Evolutionary conservation across 495 filamentous ascomycete species (phyloP).

Genomic region (Aspergillus bridgeri): DNA sequence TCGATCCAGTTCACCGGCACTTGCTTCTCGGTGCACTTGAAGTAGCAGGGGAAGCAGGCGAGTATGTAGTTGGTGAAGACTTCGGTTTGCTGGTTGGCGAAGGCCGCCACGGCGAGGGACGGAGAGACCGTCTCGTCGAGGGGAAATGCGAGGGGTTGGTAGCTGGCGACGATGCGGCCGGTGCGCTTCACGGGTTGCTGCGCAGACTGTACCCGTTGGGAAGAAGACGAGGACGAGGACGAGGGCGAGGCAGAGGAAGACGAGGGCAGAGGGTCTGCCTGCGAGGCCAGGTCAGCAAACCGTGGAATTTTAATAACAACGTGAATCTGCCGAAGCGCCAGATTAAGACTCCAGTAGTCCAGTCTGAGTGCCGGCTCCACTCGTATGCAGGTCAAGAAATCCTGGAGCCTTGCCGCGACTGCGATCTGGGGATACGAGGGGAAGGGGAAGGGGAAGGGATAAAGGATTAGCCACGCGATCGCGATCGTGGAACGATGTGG

Average conservation of each 20-base stretch:
- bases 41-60: slow-evolving; percentile 26
- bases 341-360: neutral
- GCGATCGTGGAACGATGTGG: neutral
- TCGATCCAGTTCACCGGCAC: slow-evolving; percentile 31
- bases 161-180: slow-evolving; percentile 8
- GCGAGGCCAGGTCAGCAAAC: neutral
- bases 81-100: slow-evolving; percentile 23
- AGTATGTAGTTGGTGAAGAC: slow-evolving; percentile 29
- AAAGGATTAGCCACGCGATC: neutral
- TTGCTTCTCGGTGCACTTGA: slow-evolving; percentile 23
- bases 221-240: too few species aligned
- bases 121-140: slow-evolving; percentile 25
- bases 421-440: too few species aligned
- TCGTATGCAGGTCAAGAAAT: neutral
- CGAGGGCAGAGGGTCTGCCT: too few species aligned
- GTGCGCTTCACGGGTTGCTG: neutral
- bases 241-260: too few species aligned
- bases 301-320: too few species aligned
- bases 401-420: too few species aligned
- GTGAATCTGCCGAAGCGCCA: neutral
- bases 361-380: neutral
- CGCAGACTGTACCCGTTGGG: too few species aligned
- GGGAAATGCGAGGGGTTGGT: slow-evolving; percentile 8
- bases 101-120: slow-evolving; percentile 23
- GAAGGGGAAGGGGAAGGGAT: too few species aligned